Percentiles rank a stretch among this genome's conserved stretches.
Evolutionary conservation across 2,329 filamentous ascomycete genomes (phyloP).

Genomic region (Exophiala sp.): DNA sequence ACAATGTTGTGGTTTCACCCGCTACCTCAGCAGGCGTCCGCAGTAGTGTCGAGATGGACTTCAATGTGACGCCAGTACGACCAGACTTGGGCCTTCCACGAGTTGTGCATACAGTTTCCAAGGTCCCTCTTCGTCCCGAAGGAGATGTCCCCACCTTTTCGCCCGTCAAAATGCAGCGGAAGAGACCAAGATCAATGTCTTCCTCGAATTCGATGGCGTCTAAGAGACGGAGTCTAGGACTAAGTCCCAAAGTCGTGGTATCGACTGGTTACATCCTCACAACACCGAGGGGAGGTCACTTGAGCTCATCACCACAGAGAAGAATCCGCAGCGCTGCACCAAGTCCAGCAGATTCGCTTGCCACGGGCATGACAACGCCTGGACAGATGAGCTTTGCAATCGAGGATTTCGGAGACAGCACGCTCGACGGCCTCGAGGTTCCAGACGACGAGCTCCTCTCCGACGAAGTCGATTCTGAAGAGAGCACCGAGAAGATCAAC

Average conservation of each 20-base stretch:
- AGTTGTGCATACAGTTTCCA: constrained; percentile 65
- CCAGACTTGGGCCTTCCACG: constrained; percentile 43
- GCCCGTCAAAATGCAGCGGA: constrained; percentile 43
- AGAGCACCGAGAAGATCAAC: not conserved
- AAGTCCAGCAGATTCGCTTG: constrained; percentile 22
- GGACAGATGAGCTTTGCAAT: constrained; percentile 25
- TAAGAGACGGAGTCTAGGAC: constrained; percentile 20
- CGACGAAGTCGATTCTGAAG: constrained; percentile 12
- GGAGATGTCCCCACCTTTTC: constrained; percentile 42
- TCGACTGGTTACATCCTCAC: not conserved
- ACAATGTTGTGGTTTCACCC: constrained; percentile 7
- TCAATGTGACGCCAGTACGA: constrained; percentile 53
- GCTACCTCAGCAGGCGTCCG: not conserved
- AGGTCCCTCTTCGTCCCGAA: constrained; percentile 69
- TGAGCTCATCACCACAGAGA: constrained; percentile 19
- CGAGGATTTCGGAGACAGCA: constrained; percentile 27
- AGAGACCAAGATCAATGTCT: constrained; percentile 50
- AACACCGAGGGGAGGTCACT: constrained; percentile 1
- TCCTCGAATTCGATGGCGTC: constrained; percentile 39
- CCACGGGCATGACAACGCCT: constrained; percentile 18
- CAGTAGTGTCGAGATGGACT: constrained; percentile 16
- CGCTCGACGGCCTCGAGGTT: constrained; percentile 25
- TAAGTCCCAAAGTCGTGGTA: not conserved
- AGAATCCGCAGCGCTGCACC: constrained; percentile 23
- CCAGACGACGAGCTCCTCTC: constrained; percentile 21